A percentile compares a stretch with the other conserved stretches of the same genome.
Evolutionary conservation across 1,284 basidiomycete genomes (phyloP).

Genomic region (Marasmius sp.): DNA sequence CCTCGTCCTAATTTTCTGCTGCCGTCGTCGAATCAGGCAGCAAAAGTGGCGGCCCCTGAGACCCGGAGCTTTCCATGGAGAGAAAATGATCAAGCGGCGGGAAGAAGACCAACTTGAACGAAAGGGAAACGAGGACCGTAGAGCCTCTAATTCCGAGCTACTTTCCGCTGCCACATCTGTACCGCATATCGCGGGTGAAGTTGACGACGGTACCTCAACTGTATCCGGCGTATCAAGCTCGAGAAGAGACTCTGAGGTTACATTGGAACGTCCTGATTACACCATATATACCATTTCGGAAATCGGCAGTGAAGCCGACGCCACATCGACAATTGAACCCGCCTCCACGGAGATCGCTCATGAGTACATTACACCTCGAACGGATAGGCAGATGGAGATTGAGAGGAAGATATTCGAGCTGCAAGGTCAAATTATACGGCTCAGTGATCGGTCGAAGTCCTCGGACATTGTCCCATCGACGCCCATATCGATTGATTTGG

Average conservation of each 20-base stretch:
- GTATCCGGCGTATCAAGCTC: too few species aligned
- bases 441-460: neutral
- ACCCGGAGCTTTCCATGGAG: neutral
- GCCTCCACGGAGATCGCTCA: neutral
- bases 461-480: neutral
- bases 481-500: neutral
- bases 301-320: neutral
- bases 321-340: neutral
- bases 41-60: neutral
- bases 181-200: too few species aligned
- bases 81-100: neutral
- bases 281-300: neutral
- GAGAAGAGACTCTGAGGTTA: too few species aligned
- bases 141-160: neutral
- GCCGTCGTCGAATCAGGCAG: neutral
- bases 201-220: too few species aligned
- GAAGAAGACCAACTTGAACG: neutral
- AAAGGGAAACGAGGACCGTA: neutral
- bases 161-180: neutral
- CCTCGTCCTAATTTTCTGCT: neutral
- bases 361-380: neutral
- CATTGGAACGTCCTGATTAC: neutral
- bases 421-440: neutral
- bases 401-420: neutral
- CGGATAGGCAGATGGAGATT: conserved; percentile 1